Percentiles rank a stretch among this genome's conserved stretches.
These are phyloP conservation scores for Talaromyces marneffei DNA, from an alignment of 2,329 filamentous ascomycete genomes.

Conservation along the genomic window DNA sequence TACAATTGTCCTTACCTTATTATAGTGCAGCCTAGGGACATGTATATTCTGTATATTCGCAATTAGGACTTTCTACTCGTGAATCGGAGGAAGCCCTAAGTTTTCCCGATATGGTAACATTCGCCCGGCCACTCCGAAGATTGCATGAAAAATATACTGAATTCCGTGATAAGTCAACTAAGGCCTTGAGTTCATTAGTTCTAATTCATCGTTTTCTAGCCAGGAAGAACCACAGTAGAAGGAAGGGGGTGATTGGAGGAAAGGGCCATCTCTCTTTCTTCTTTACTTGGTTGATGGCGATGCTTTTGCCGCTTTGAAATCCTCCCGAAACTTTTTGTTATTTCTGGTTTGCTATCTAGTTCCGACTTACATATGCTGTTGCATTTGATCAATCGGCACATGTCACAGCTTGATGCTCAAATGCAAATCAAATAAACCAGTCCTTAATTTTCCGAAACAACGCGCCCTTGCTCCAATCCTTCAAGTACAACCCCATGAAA, in stretches of 20 bases:
- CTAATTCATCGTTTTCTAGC: not conserved
- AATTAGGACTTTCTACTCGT: not conserved
- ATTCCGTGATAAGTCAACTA: not conserved
- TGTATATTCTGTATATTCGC: not conserved
- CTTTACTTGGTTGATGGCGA: not conserved
- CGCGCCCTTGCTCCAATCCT: not conserved
- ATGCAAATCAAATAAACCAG: not conserved
- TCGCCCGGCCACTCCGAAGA: not conserved
- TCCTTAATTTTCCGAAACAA: not conserved
- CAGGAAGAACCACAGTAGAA: not conserved
- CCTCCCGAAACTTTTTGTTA: not conserved
- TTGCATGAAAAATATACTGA: not conserved
- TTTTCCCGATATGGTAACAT: not conserved
- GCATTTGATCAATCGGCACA: not conserved
- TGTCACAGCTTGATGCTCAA: not conserved
- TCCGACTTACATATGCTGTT: not conserved
- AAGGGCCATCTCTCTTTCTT: not conserved
- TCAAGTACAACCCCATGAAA: not conserved
- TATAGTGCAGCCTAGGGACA: not conserved
- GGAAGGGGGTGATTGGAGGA: not conserved
- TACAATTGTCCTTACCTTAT: not conserved
- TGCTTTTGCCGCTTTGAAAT: not conserved
- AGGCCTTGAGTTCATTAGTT: not conserved
- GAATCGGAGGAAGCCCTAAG: not conserved
- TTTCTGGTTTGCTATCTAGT: not conserved